These are phyloP conservation scores for Ustilago cynodontis DNA, from an alignment of 1,284 basidiomycete species.

Conservation along the genomic window DNA sequence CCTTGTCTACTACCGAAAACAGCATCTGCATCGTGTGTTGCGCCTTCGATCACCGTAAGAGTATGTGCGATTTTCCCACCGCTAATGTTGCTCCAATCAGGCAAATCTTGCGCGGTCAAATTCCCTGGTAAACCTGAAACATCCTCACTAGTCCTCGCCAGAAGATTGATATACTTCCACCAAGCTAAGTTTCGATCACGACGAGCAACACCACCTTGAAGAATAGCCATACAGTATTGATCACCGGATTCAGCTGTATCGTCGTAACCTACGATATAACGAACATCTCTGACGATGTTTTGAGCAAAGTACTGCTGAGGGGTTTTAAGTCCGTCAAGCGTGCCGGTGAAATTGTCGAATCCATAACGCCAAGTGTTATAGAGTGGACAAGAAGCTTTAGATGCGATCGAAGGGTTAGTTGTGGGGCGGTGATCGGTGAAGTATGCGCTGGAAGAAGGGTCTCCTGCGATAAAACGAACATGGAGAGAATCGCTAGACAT, in stretches of 20 bases:
- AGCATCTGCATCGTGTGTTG: constrained; percentile 57
- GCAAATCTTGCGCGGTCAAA: constrained; percentile 32
- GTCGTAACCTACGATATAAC: constrained; percentile 63
- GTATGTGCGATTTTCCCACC: constrained; percentile 47
- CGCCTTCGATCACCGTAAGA: constrained; percentile 60
- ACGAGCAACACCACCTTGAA: constrained; percentile 62
- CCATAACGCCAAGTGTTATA: constrained; percentile 69
- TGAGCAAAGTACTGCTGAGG: constrained; percentile 60
- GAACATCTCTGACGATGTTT: constrained; percentile 61
- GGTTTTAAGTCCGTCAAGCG: constrained; percentile 41
- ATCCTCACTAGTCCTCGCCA: constrained; percentile 59
- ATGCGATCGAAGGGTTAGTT: constrained; percentile 44
- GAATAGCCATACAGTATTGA: constrained; percentile 66
- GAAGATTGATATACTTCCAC: constrained; percentile 67
- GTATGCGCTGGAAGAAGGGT: constrained; percentile 61
- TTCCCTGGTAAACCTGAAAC: constrained; percentile 60
- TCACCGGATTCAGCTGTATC: constrained; percentile 58
- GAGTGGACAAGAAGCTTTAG: constrained; percentile 42
- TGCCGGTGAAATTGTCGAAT: constrained; percentile 61
- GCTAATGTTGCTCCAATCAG: constrained; percentile 61
- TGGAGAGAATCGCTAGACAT: constrained; percentile 22
- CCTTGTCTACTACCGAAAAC: constrained; percentile 60
- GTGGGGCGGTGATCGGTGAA: constrained; percentile 64
- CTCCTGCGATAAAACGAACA: constrained; percentile 64
- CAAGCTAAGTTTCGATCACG: constrained; percentile 65